phyloP scores from a whole-genome alignment of 306 rosid genomes.

The Cucumis hystrix region DNA sequence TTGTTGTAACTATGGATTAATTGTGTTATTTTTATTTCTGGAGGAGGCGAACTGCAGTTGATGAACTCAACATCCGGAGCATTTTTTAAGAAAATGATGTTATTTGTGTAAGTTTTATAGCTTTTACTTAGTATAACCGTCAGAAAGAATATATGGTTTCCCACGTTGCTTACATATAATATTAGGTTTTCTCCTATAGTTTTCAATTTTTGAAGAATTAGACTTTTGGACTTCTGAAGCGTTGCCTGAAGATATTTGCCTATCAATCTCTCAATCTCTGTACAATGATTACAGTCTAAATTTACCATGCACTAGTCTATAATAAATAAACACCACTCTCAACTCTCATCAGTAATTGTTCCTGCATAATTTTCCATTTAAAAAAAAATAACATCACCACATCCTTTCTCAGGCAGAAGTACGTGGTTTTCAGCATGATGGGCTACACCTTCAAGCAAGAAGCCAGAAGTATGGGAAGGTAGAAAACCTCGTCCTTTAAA shows the following conservation, averaged over 20 bases:
- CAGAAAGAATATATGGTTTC: neutral
- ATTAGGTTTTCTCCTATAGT: neutral
- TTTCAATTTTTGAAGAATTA: neutral
- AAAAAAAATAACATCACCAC: neutral
- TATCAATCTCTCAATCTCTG: no score
- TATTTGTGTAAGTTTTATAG: constrained; percentile 53
- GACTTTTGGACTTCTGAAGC: no score
- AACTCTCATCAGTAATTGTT: neutral
- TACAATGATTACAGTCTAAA: no score
- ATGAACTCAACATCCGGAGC: constrained; percentile 85
- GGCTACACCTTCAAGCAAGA: constrained; percentile 93
- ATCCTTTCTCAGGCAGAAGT: constrained; percentile 59
- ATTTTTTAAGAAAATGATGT: constrained; percentile 82
- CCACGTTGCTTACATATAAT: neutral
- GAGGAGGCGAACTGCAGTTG: constrained; percentile 83
- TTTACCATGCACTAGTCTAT: neutral
- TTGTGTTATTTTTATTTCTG: constrained; percentile 12
- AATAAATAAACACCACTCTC: neutral
- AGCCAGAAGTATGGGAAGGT: constrained; percentile 94
- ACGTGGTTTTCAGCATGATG: constrained; percentile 76
- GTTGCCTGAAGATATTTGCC: no score
- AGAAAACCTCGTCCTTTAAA: neutral
- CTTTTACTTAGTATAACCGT: neutral
- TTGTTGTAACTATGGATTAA: neutral
- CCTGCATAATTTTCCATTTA: neutral